A percentile compares a stretch with the other conserved stretches of the same genome.
phyloP scores from a whole-genome alignment of 352 stramenopile genomes.

The Globisporangium carolinianum region DNA sequence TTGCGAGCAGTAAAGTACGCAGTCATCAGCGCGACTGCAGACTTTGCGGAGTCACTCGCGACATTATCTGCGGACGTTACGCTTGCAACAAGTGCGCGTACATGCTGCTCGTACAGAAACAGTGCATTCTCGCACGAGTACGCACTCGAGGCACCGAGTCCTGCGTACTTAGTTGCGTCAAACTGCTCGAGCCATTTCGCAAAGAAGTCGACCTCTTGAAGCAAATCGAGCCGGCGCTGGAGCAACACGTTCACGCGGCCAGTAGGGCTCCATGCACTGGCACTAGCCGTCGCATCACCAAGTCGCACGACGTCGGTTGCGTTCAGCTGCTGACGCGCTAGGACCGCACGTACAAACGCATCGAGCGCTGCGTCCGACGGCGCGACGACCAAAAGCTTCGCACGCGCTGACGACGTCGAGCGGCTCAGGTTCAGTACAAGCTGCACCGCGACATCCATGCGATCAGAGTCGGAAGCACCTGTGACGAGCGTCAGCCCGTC shows the following conservation, averaged over 20 bases:
- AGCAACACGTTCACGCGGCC: slow-evolving; percentile 88
- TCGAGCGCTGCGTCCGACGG: slow-evolving; percentile 95
- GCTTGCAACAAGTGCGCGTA: slow-evolving; percentile 27
- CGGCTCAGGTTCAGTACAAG: slow-evolving; percentile 93
- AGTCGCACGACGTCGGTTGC: slow-evolving; percentile 90
- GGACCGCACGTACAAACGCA: slow-evolving; percentile 93
- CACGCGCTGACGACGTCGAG: slow-evolving; percentile 37
- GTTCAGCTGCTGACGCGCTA: slow-evolving; percentile 69
- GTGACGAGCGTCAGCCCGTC: slow-evolving; percentile 93
- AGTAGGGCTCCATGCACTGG: slow-evolving; percentile 87
- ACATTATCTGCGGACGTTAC: too few relatives aligned
- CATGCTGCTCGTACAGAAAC: slow-evolving; percentile 92
- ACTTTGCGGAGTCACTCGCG: too few relatives aligned
- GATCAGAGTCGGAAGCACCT: slow-evolving; percentile 90
- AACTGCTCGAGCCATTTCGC: slow-evolving; percentile 80
- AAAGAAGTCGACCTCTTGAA: slow-evolving; percentile 91
- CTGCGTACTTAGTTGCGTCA: slow-evolving; percentile 31
- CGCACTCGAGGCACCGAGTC: slow-evolving; percentile 58
- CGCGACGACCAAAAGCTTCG: slow-evolving; percentile 93
- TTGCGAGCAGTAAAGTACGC: slow-evolving; percentile 39
- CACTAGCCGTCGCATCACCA: slow-evolving; percentile 18
- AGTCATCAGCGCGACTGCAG: slow-evolving; percentile 4
- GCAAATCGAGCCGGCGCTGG: slow-evolving; percentile 61
- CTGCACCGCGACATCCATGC: slow-evolving; percentile 94
- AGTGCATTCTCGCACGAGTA: slow-evolving; percentile 96